Evolutionary conservation across 1,284 basidiomycete species (phyloP).

Genomic region (Papiliotrema nemorosa): DNA sequence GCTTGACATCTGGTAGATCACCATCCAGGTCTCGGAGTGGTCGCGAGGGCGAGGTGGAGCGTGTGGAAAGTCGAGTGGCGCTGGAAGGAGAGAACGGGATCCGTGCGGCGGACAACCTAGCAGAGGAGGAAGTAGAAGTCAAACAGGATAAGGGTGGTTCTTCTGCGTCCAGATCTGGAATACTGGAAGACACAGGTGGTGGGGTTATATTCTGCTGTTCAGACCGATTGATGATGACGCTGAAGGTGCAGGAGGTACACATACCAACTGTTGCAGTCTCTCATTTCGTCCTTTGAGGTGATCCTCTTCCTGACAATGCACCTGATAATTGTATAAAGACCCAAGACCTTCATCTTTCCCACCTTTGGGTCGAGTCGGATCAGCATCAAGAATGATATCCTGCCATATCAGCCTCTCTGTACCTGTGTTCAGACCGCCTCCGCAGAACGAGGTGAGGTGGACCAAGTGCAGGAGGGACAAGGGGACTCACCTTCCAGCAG

Average conservation of each 20-base stretch:
- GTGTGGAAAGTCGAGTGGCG: no score
- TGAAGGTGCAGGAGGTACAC: not conserved
- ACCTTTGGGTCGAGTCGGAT: conserved; percentile 25
- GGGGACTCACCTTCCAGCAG: conserved; percentile 29
- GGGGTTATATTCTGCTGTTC: not conserved
- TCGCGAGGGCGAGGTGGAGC: not conserved
- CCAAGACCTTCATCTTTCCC: conserved; percentile 34
- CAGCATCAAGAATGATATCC: conserved; percentile 34
- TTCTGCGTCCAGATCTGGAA: no score
- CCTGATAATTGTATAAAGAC: conserved; percentile 29
- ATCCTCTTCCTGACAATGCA: conserved; percentile 12
- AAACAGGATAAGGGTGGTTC: no score
- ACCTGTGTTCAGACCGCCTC: not conserved
- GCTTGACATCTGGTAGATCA: not conserved
- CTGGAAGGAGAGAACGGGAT: no score
- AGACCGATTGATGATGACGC: no score
- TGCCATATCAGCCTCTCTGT: conserved; percentile 2
- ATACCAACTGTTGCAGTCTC: conserved; percentile 16
- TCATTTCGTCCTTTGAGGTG: conserved; percentile 20
- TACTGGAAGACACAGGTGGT: not conserved
- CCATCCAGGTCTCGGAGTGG: not conserved
- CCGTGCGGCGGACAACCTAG: no score
- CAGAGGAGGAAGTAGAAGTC: no score
- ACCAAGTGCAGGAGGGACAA: not conserved
- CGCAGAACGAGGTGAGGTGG: no score